These are phyloP conservation scores for Penicillium digitatum DNA, from an alignment of 2,329 filamentous ascomycete species.

Conservation along the genomic window DNA sequence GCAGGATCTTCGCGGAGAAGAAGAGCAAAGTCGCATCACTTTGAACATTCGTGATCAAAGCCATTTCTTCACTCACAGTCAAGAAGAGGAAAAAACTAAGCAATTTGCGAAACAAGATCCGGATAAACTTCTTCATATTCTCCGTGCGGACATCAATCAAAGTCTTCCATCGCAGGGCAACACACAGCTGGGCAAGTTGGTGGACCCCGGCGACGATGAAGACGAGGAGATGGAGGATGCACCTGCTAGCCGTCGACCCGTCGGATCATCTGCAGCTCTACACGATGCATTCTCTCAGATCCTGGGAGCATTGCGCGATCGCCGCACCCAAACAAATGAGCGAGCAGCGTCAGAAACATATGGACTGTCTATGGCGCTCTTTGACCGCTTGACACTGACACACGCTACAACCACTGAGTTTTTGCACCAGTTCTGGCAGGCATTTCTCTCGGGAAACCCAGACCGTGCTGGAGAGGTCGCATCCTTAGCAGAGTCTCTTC, in stretches of 20 bases:
- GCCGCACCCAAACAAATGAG: conserved; percentile 47
- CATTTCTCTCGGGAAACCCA: conserved; percentile 83
- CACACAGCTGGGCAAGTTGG: conserved; percentile 62
- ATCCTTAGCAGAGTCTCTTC: conserved; percentile 76
- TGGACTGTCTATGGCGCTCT: conserved; percentile 50
- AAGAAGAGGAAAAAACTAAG: conserved; percentile 47
- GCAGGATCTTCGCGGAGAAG: conserved; percentile 72
- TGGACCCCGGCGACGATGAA: conserved; percentile 53
- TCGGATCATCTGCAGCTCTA: conserved; percentile 67
- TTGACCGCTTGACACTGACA: conserved; percentile 65
- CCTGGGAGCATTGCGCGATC: conserved; percentile 55
- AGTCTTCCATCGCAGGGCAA: conserved; percentile 53
- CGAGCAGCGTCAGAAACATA: conserved; percentile 37
- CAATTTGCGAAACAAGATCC: conserved; percentile 68
- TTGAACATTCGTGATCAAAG: conserved; percentile 86
- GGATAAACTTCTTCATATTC: conserved; percentile 59
- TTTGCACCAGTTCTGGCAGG: conserved; percentile 92
- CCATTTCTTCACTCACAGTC: conserved; percentile 65
- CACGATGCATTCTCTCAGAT: conserved; percentile 55
- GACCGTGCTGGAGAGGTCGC: conserved; percentile 75
- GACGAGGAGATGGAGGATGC: conserved; percentile 54
- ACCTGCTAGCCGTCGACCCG: conserved; percentile 40
- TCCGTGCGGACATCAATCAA: conserved; percentile 58
- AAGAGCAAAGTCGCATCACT: conserved; percentile 70
- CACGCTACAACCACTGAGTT: conserved; percentile 95